These are phyloP conservation scores for Gonapodya prolifera DNA, from an alignment of 192 early-diverging fungal genomes.

Conservation along the genomic window DNA sequence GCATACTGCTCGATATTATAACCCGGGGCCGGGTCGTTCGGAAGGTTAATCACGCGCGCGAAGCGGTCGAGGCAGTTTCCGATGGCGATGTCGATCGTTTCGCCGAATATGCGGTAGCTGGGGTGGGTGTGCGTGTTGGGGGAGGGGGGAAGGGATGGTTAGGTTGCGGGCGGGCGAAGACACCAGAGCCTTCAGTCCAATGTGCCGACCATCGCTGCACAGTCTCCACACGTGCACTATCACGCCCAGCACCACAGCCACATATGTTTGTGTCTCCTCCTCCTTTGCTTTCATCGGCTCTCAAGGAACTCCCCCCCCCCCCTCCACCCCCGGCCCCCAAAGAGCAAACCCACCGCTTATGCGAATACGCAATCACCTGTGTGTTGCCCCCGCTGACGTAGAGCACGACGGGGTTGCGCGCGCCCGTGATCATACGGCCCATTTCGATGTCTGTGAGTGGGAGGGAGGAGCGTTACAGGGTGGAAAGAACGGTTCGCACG, in stretches of 20 bases:
- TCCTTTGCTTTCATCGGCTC: no score
- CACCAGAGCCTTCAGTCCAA: no score
- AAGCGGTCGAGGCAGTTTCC: constrained; percentile 98
- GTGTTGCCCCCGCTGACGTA: constrained; percentile 99
- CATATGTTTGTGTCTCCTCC: no score
- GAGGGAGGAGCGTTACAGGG: background rate
- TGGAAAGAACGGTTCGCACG: background rate
- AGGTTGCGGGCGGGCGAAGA: no score
- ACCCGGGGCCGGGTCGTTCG: constrained; percentile 94
- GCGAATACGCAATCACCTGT: constrained; percentile 95
- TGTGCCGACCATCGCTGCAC: no score
- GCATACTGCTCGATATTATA: constrained; percentile 97
- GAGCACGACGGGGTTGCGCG: constrained; percentile 84
- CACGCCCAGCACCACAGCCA: no score
- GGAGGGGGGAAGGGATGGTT: background rate
- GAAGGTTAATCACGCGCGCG: constrained; percentile 79
- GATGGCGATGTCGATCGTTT: constrained; percentile 95
- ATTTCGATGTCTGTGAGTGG: constrained; percentile 74
- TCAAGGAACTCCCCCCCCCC: no score
- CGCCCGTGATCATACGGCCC: constrained; percentile 92
- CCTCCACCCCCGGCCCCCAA: no score
- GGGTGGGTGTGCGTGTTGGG: constrained; percentile 1
- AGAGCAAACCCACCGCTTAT: constrained; percentile 56
- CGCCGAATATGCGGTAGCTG: constrained; percentile 91
- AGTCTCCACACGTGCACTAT: no score